Percentiles rank a stretch among this genome's conserved stretches.
Evolutionary conservation across 805 yeast genomes (phyloP).

Genomic region (Candida stauntonica): DNA sequence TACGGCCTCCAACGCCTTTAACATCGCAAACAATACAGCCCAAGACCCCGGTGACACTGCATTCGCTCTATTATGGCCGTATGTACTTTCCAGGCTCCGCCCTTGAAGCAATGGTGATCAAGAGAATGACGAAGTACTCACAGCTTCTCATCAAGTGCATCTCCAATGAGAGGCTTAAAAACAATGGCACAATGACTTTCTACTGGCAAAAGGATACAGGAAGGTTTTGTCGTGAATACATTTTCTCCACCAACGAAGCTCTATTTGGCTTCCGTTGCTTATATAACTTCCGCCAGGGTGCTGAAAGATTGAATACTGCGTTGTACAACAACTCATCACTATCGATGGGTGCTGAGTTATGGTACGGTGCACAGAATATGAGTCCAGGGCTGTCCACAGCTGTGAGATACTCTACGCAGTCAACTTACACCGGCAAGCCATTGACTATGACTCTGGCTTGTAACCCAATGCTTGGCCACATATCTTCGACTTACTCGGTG

Average conservation of each 20-base stretch:
- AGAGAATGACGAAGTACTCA: constrained; percentile 51
- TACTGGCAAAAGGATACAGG: constrained; percentile 67
- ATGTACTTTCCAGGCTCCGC: constrained; percentile 85
- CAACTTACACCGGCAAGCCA: constrained; percentile 86
- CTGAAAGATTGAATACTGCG: constrained; percentile 35
- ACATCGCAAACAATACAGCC: constrained; percentile 28
- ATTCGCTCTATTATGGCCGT: constrained; percentile 70
- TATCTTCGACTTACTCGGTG: constrained; percentile 83
- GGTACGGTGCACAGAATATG: constrained; percentile 81
- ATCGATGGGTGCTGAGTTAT: constrained; percentile 79
- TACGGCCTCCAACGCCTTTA: constrained; percentile 40
- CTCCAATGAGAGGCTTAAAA: constrained; percentile 54
- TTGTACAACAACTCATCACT: constrained; percentile 58
- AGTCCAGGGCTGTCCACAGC: constrained; percentile 90
- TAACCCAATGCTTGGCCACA: constrained; percentile 87
- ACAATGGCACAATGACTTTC: constrained; percentile 56
- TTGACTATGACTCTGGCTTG: constrained; percentile 79
- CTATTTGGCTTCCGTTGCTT: constrained; percentile 76
- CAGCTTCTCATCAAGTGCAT: constrained; percentile 74
- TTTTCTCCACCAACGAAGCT: constrained; percentile 81
- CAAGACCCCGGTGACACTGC: constrained; percentile 12
- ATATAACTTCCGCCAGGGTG: constrained; percentile 50
- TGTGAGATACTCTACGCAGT: constrained; percentile 75
- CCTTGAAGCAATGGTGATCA: constrained; percentile 81
- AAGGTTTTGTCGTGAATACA: constrained; percentile 61